Evolutionary conservation across 306 rosid species (phyloP).

Genomic region (Cucurbita pepo): DNA sequence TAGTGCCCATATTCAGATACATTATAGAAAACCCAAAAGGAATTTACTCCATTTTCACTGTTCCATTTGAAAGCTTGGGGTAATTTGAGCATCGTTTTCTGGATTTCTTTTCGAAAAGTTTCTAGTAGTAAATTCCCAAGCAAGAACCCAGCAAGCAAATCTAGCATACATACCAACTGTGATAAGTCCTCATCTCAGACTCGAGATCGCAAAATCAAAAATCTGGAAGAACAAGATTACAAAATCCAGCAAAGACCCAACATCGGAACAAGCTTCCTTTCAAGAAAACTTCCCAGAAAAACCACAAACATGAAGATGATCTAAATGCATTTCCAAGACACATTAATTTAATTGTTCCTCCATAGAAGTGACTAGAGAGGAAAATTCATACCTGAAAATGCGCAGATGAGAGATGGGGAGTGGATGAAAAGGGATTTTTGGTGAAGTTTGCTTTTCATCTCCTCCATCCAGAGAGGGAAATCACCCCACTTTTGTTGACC

Average conservation of each 20-base stretch:
- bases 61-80: not conserved
- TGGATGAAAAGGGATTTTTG: not conserved
- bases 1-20: not conserved
- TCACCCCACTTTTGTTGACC: too few relatives aligned
- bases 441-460: not conserved
- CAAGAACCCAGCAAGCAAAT: not conserved
- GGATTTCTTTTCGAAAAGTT: not conserved
- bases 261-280: not conserved
- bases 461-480: not conserved
- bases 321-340: not conserved
- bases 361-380: not conserved
- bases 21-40: not conserved
- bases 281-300: not conserved
- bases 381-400: not conserved
- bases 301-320: not conserved
- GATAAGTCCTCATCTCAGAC: not conserved
- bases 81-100: not conserved
- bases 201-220: not conserved
- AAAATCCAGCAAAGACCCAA: not conserved
- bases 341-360: not conserved
- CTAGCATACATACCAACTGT: not conserved
- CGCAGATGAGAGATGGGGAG: not conserved
- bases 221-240: not conserved
- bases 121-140: too few relatives aligned
- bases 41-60: constrained; percentile 1